Conservation (phyloP, 169 alveolate species). For the Plasmodium malariae region DNA sequence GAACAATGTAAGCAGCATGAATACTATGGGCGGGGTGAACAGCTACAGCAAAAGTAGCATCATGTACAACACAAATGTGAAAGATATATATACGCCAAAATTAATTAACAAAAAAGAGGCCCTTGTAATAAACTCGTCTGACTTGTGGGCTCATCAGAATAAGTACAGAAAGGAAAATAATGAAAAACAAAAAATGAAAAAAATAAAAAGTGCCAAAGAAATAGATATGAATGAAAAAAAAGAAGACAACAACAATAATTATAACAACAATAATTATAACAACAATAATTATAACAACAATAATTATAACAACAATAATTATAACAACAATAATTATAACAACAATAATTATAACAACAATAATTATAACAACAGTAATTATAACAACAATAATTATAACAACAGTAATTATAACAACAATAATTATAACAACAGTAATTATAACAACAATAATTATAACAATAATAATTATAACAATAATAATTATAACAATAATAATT, state of each 20-base stretch:
- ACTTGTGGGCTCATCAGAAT: constrained; percentile 84
- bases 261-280: no score
- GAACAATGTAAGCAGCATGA: not conserved
- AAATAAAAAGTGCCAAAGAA: constrained; percentile 48
- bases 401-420: no score
- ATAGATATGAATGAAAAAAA: constrained; percentile 25
- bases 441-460: no score
- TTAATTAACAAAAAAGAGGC: constrained; percentile 74
- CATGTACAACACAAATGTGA: constrained; percentile 30
- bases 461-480: no score
- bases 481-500: no score
- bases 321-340: no score
- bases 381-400: no score
- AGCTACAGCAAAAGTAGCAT: constrained; percentile 11
- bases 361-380: no score
- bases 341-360: no score
- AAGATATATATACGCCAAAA: constrained; percentile 39
- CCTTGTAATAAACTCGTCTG: constrained; percentile 82
- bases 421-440: no score
- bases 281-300: no score
- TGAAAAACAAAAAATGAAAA: constrained; percentile 52
- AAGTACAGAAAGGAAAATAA: constrained; percentile 69
- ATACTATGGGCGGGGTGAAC: not conserved
- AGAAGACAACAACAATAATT: not conserved
- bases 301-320: no score